These are phyloP conservation scores for Pseudodiploospora longispora DNA, from an alignment of 2,329 filamentous ascomycete genomes.

Conservation along the genomic window DNA sequence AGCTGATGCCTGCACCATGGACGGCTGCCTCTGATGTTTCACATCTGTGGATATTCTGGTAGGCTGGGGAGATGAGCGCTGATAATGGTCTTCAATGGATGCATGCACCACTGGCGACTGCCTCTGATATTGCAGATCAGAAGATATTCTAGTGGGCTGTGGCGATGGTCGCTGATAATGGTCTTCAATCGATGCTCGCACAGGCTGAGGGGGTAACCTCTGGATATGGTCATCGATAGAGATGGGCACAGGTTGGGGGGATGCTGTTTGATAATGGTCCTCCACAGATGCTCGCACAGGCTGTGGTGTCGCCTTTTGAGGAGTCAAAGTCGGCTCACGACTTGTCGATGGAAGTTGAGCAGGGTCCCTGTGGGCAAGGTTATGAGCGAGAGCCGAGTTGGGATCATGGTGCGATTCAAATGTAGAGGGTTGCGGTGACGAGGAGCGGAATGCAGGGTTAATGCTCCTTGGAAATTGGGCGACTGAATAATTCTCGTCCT, in stretches of 20 bases:
- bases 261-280: constrained; percentile 13
- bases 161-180: constrained; percentile 10
- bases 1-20: constrained; percentile 10
- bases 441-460: constrained; percentile 92
- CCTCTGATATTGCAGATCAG: constrained; percentile 3
- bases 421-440: constrained; percentile 88
- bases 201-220: neutral
- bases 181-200: constrained; percentile 10
- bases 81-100: constrained; percentile 3
- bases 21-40: constrained; percentile 10
- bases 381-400: constrained; percentile 61
- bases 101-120: constrained; percentile 5
- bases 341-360: constrained; percentile 29
- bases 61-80: constrained; percentile 4
- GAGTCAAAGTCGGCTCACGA: constrained; percentile 42
- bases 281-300: constrained; percentile 11
- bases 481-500: constrained; percentile 85
- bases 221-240: neutral
- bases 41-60: constrained; percentile 10
- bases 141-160: neutral
- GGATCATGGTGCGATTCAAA: constrained; percentile 90
- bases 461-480: constrained; percentile 93
- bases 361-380: constrained; percentile 53
- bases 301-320: constrained; percentile 35
- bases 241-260: constrained; percentile 1